Evolutionary conservation across 192 early-diverging fungal species (phyloP), one percentile per base, ranked within the genome.

Genomic region (Backusella psychrophila): DNA sequence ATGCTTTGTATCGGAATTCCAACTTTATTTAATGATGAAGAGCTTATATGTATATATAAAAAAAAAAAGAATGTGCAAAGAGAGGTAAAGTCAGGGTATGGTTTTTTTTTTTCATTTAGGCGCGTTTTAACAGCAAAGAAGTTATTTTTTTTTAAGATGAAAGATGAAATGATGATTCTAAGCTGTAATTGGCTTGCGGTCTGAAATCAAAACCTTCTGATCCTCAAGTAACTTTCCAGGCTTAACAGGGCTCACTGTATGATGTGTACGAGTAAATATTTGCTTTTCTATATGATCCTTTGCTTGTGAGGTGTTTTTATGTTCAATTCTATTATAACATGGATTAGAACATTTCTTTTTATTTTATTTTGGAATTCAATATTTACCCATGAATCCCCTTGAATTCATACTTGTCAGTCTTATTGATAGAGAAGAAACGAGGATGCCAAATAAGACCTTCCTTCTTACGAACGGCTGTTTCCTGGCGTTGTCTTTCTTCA

Each of bases 401-500:
- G 75, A 87, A 80, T 7, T 81, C 75, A 74, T 83, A 89, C 65
- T 81, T 73, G 3, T 71, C 78, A 56, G 71, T 49, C 21, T 77
- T 75, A 11, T 78, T 69, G 9, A 72, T 34, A 8, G 74, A 76
- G 79, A 96, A 96, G 79, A 89, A 96, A 41, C 90, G 85, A 29
- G 93, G 88, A 6, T 75, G 74, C 85, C 92, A 93, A 26, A 77
- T 76, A 35, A 85, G 79, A 42, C 85, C 84, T 31, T 83, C 73
- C 15, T 85, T 78, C 36, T 91, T 90, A 35, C 93, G 86, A 9
- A 71, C 73, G 59, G 86, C 88, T 7, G 84, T 81, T 21, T 84
- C 85, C 53, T 84, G 73, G 38, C 94, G 91, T 82, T 96, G 94
- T 36, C 72, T 74, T 72, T 93, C 91, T 80, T 96, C 94, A 36